Percentiles rank a stretch among this genome's conserved stretches.
Evolutionary conservation across 208 protist species (phyloP).

Genomic region (Acanthamoeba culbertsoni): DNA sequence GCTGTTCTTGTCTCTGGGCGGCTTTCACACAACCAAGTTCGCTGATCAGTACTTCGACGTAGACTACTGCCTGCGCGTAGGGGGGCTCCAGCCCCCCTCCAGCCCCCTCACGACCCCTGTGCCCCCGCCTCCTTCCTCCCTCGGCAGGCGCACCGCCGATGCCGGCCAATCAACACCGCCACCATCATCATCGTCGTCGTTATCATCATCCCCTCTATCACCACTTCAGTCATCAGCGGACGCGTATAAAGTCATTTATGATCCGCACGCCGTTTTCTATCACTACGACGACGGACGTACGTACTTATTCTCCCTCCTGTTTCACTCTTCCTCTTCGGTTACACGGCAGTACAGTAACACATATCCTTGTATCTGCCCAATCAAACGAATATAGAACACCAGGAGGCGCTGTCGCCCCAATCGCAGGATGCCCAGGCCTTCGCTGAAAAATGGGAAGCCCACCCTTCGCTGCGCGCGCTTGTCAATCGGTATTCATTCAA

Average conservation of each 20-base stretch:
- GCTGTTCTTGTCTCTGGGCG: neutral
- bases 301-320: neutral
- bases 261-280: slow-evolving; percentile 1
- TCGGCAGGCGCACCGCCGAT: neutral
- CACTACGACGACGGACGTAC: neutral
- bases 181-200: neutral
- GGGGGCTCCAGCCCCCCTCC: neutral
- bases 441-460: neutral
- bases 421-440: neutral
- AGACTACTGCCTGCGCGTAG: neutral
- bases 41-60: neutral
- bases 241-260: neutral
- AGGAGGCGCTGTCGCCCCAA: neutral
- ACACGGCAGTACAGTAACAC: neutral
- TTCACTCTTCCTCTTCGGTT: neutral
- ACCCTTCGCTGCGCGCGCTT: neutral
- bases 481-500: neutral
- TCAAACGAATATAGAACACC: neutral
- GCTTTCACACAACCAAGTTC: neutral
- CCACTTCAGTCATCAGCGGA: neutral
- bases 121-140: neutral
- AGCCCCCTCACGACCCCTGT: neutral
- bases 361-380: neutral
- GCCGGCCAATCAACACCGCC: no score
- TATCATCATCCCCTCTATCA: neutral